These are phyloP conservation scores for Barnettozyma sucrosica DNA, from an alignment of 805 yeast species.

Conservation along the genomic window DNA sequence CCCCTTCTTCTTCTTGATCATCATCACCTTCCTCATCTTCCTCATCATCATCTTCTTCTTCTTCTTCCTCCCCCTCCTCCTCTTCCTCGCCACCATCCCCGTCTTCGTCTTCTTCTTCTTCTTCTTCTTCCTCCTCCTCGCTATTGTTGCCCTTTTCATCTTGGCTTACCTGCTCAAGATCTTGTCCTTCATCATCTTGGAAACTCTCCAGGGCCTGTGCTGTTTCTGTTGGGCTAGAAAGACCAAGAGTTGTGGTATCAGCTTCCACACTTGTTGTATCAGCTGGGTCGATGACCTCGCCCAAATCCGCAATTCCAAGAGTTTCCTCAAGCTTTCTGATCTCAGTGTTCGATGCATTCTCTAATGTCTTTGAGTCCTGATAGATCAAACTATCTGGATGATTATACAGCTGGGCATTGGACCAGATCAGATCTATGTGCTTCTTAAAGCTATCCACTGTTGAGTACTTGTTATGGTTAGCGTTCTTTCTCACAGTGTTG, in stretches of 20 bases:
- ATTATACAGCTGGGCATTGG: conserved; percentile 76
- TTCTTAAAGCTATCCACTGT: conserved; percentile 54
- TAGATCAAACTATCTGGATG: conserved; percentile 66
- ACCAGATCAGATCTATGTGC: conserved; percentile 59
- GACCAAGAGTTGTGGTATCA: neutral
- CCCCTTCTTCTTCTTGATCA: neutral
- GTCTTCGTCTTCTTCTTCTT: neutral
- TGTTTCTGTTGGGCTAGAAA: neutral
- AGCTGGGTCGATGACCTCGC: neutral
- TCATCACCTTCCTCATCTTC: neutral
- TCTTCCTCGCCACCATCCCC: conserved; percentile 4
- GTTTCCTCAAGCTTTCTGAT: neutral
- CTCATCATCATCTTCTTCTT: neutral
- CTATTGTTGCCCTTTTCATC: neutral
- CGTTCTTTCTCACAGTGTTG: conserved; percentile 45
- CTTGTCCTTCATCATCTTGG: conserved; percentile 7
- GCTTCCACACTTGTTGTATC: neutral
- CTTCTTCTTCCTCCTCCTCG: neutral
- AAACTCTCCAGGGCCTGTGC: neutral
- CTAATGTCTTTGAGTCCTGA: conserved; percentile 61
- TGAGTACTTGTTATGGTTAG: conserved; percentile 47
- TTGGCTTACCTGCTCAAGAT: conserved; percentile 2
- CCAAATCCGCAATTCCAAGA: neutral
- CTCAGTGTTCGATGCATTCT: conserved; percentile 38
- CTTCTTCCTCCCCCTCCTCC: neutral